Base-by-base conservation (phyloP, 345 rosid species). In the Mangifera indica region DNA sequence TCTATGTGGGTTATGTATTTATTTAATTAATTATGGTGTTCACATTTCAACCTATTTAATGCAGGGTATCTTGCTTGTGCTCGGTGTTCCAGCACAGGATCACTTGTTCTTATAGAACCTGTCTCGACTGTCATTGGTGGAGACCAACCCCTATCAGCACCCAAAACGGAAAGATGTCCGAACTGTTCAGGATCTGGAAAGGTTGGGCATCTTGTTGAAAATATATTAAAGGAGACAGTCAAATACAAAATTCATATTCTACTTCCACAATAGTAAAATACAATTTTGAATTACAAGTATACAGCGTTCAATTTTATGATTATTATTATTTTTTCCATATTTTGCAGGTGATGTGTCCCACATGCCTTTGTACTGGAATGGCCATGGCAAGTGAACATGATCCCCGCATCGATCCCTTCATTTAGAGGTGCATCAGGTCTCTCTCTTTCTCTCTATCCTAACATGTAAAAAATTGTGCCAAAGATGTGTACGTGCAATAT, bases 321-420 rank as follows among this genome's bases (percentile, higher is more conserved):
- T 37, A 5, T 4, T n/a, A n/a, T n/a, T n/a, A n/a, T n/a, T n/a
- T 37, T 67, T 3, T 18, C 26, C 18, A 25, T 42, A 4, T 72
- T 67, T 68, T 73, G 70, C 83, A 93, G 98, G 98, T 94, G 42
- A 94, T 94, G 98, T 94, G 97, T 49, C 98, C 98, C 10, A 92
- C 97, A 54, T 94, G 98, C 81, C 95, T 94, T 26, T 94, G 98
- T 82, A 94, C 98, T 55, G 98, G 98, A 68, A 91, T 92, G 98
- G 97, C 97, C 53, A 94, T 94, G 98, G 98, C 97, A 12, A 94
- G 98, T 44, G 97, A 94, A 72, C 98, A 94, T 1, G 97, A 94
- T 73, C 97, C 95, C 10, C 80, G 97, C 20, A 92, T 94, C 3
- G 97, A 94, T 75, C 98, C 97, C 12, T 94, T 94, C 20, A 96